Base-by-base conservation (phyloP, 1,139 yeast genomes). In the Nakaseomyces kungkrabaensis region DNA sequence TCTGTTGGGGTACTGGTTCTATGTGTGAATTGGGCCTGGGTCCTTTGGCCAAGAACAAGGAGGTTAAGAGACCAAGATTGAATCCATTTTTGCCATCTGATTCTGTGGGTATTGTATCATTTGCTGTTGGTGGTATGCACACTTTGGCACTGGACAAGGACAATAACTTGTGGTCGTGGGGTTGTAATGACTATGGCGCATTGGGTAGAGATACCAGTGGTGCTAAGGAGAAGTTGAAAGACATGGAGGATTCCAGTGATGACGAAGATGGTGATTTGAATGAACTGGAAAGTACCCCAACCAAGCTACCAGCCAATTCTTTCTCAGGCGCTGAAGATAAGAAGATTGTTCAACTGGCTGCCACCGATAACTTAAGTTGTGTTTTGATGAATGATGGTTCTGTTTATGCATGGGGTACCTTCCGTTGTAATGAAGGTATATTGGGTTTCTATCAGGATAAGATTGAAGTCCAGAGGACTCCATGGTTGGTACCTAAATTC, bases 11-110 rank as follows among this genome's bases (percentile, higher is more conserved):
- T 34, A 79, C 95, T 1, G 98, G 98, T 1, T 82, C 96, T 1
- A 90, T 92, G 90, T 89, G 97, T 72, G 98, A 94, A 65, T 73
- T 92, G 37, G 99, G 98, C 1, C 73, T 92, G 13, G 99, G 98
- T 0, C 97, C 97, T 10, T 77, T 74, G 33, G 86, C 95, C 2
- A 82, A 76, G 55, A 92, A 87, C 38, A 88, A 89, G 56, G 96
- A 90, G 66, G 97, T 92, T 24, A 92, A 90, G 64, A 79, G 99
- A 61, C 99, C 99, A 11, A 78, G 98, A 58, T 72, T 90, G 62
- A 92, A 90, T 59, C 90, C 96, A 2, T 79, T 72, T 54, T 73
- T 92, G 54, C 73, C 79, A 3, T 69, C 70, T 45, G 86, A 82
- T 37, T 74, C 73, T 5, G 76, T 77, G 8, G 84, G 82, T 1